Evolutionary conservation across 2,329 filamentous ascomycete genomes (phyloP).

Genomic region (Phoma sp.): DNA sequence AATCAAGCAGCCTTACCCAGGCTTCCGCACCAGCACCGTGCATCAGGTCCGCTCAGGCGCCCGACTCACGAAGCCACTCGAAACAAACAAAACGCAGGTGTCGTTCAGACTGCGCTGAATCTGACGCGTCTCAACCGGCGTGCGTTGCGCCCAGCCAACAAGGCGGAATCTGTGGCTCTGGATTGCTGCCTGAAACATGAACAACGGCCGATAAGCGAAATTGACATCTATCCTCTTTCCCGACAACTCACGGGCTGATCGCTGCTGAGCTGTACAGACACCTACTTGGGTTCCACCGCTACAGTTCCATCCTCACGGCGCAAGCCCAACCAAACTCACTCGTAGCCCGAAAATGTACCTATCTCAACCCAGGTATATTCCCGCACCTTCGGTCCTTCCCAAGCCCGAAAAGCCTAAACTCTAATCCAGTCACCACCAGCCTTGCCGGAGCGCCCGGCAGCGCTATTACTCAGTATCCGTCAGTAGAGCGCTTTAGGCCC

Average conservation of each 20-base stretch:
- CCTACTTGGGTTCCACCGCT: background rate
- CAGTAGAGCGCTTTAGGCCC: conserved; percentile 7
- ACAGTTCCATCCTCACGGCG: background rate
- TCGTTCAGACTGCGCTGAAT: background rate
- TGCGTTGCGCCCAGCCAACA: conserved; percentile 2
- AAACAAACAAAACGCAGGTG: conserved; percentile 1
- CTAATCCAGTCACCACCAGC: background rate
- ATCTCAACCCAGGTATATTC: background rate
- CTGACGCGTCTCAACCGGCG: conserved; percentile 11
- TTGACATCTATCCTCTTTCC: background rate
- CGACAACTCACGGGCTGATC: background rate
- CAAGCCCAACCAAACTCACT: background rate
- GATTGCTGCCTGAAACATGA: conserved; percentile 5
- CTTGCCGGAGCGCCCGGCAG: conserved; percentile 10
- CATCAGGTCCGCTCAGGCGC: conserved; percentile 3
- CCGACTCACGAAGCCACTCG: conserved; percentile 3
- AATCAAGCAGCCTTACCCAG: conserved; percentile 16
- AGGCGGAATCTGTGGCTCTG: background rate
- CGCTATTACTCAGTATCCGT: background rate
- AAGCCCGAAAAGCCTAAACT: background rate
- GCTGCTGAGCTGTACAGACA: background rate
- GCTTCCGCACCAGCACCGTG: conserved; percentile 1
- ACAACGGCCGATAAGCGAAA: conserved; percentile 2
- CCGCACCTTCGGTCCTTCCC: background rate
- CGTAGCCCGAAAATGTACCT: background rate